Evolutionary conservation across 139 green algal genomes (phyloP), one percentile per base, ranked within the genome.

Genomic region (Coccomyxa sp.): DNA sequence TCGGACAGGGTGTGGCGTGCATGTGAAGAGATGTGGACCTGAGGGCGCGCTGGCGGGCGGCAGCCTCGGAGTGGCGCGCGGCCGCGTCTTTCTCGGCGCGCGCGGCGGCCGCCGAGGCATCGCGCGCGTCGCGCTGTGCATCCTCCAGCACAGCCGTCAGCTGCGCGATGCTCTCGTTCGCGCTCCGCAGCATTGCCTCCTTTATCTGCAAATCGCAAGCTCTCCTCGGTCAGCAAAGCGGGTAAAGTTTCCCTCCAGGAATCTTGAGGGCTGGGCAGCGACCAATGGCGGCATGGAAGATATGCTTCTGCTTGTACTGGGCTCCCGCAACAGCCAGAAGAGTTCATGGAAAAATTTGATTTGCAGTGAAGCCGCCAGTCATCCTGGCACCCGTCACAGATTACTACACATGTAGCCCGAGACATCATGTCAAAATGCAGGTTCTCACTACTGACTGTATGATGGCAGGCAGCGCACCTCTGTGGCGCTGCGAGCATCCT

Each of bases 151-250:
- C 85, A 0, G 85, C 85, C 85, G 93, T 93, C 0, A 96, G 87
- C 13, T 87, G 82, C 0, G 82, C 68, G 32, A 96, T 89, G 51
- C 86, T 91, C 28, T 89, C 87, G 68, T 96, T 90, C 45, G 93
- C 93, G 79, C 88, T 92, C 86, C 95, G 91, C 30, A 96, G 81
- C 92, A 95, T 95, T 4, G 90, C 91, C 21, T 86, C 83, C 82
- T 95, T 96, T 27, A 95, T 86, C 93, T 95, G 88, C 51, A 38
- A 14, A 76, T 12, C 27, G 31, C 28, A 13, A 67, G n/a, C 10
- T 17, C 45, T 13, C 27, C 21, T 79, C n/a, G 12, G 75, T 18
- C 16, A 79, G 17, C 75, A 79, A 23, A 58, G 25, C 25, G 18
- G 51, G 74, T 1, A 32, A 79, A 3, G 27, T 18, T 21, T 58